Evolutionary conservation across 192 early-diverging fungal species (phyloP).

Genomic region (Thamnidium elegans): DNA sequence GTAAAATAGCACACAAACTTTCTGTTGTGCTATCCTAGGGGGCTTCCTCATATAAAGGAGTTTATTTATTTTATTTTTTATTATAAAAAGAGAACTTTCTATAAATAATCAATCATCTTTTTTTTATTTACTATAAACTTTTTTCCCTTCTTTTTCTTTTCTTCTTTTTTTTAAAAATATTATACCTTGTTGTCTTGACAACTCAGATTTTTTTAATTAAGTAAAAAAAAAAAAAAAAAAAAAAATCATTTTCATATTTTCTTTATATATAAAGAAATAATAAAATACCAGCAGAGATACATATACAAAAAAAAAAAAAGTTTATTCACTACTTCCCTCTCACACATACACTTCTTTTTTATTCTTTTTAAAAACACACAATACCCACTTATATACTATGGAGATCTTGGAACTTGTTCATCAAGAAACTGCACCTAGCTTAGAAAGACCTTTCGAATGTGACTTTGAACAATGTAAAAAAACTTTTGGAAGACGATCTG

Average conservation of each 20-base stretch:
- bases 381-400: conserved; percentile 32
- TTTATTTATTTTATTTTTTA: background rate
- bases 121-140: background rate
- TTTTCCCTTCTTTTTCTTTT: conserved; percentile 9
- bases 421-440: conserved; percentile 42
- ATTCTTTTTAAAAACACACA: background rate
- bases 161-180: background rate
- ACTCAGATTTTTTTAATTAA: conserved; percentile 1
- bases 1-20: conserved; percentile 2
- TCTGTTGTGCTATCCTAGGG: conserved; percentile 11
- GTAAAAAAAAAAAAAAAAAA: too few species aligned
- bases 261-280: background rate
- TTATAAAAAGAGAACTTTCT: background rate
- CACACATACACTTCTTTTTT: conserved; percentile 3
- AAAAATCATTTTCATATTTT: too few species aligned
- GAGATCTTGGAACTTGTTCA: conserved; percentile 62
- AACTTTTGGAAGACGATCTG: conserved; percentile 62
- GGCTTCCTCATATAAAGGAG: conserved; percentile 1
- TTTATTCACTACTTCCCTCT: background rate
- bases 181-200: conserved; percentile 20
- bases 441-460: conserved; percentile 57
- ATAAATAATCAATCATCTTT: conserved; percentile 1
- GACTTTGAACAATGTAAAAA: conserved; percentile 64
- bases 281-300: too few species aligned
- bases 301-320: background rate